phyloP scores from a whole-genome alignment of 805 yeast species.

The Yarrowia yakushimensis region DNA sequence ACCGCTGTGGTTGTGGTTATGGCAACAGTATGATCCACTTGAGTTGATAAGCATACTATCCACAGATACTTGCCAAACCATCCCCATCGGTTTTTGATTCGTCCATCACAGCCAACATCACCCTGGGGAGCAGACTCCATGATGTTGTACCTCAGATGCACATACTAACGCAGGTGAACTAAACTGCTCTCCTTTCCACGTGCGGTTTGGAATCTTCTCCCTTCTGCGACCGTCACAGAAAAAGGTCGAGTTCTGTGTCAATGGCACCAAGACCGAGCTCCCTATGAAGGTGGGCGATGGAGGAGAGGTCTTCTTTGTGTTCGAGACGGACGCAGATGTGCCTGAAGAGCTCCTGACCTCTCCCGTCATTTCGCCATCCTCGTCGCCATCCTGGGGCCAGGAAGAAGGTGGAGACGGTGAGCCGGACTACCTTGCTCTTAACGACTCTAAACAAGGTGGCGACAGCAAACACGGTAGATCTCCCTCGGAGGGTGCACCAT shows the following conservation, averaged over 20 bases:
- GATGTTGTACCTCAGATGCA: too few relatives aligned
- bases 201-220: conserved; percentile 92
- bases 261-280: conserved; percentile 72
- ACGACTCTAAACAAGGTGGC: neutral
- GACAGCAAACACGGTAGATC: neutral
- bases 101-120: too few relatives aligned
- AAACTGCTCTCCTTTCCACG: conserved; percentile 94
- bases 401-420: conserved; percentile 8
- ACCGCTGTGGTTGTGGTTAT: too few relatives aligned
- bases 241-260: conserved; percentile 74
- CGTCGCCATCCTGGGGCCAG: conserved; percentile 37
- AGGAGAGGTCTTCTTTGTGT: conserved; percentile 96
- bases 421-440: conserved; percentile 10
- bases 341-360: conserved; percentile 80
- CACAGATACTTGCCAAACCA: too few relatives aligned
- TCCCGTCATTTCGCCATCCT: conserved; percentile 73
- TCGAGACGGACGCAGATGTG: conserved; percentile 72
- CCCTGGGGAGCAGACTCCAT: too few relatives aligned
- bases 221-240: conserved; percentile 91
- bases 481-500: conserved; percentile 1
- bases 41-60: too few relatives aligned
- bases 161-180: conserved; percentile 45
- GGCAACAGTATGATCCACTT: neutral
- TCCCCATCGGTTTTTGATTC: too few relatives aligned
- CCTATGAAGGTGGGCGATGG: conserved; percentile 98